Conservation (phyloP, 1,284 basidiomycete species). For the Cryptococcus maquisensis region DNA sequence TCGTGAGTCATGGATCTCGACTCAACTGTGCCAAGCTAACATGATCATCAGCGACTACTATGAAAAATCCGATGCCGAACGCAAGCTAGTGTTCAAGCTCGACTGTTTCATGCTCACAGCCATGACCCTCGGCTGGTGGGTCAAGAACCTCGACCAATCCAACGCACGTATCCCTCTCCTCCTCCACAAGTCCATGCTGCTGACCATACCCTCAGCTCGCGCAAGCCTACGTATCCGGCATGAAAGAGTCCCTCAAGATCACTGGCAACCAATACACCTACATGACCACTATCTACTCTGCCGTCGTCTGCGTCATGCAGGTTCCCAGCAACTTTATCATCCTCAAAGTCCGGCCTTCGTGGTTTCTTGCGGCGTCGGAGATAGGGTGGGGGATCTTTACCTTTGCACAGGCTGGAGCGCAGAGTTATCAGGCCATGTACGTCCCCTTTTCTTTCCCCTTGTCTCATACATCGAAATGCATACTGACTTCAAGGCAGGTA, state of each 20-base stretch:
- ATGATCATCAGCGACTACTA: conserved; percentile 18
- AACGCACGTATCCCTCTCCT: conserved; percentile 10
- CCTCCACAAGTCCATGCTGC: too few relatives aligned
- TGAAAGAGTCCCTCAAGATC: conserved; percentile 30
- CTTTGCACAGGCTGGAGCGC: conserved; percentile 13
- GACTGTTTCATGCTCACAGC: conserved; percentile 18
- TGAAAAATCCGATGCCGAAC: conserved; percentile 21
- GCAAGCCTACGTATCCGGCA: conserved; percentile 31
- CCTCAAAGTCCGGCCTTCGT: conserved; percentile 10
- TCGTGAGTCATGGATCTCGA: conserved; percentile 2
- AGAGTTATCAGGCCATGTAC: conserved; percentile 7
- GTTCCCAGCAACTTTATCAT: conserved; percentile 10
- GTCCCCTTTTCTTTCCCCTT: neutral
- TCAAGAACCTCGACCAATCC: conserved; percentile 23
- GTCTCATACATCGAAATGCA: neutral
- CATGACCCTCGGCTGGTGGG: conserved; percentile 16
- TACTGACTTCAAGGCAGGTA: conserved; percentile 6
- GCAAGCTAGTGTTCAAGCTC: conserved; percentile 22
- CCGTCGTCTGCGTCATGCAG: conserved; percentile 12
- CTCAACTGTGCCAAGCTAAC: too few relatives aligned
- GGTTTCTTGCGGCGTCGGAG: conserved; percentile 7
- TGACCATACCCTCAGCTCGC: conserved; percentile 4
- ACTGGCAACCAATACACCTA: conserved; percentile 27
- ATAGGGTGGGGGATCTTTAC: conserved; percentile 14
- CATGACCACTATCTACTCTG: conserved; percentile 21